These are phyloP conservation scores for Penicillium fuscoglaucum DNA, from an alignment of 2,329 filamentous ascomycete species.

Conservation along the genomic window DNA sequence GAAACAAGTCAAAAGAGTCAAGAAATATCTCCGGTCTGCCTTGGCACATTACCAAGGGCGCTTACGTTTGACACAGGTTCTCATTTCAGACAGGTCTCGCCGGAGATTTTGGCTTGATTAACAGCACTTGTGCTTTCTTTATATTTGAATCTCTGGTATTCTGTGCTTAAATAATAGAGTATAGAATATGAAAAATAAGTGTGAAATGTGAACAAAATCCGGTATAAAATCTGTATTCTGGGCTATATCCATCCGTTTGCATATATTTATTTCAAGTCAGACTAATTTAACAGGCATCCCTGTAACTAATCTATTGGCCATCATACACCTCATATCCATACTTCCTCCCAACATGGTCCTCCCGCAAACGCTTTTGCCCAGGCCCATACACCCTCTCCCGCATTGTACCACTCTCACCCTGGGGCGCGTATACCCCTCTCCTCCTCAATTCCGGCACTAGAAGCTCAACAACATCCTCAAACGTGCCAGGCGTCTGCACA, in stretches of 20 bases:
- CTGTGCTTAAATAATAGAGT: not conserved
- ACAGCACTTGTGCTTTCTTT: too few relatives aligned
- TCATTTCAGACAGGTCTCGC: not conserved
- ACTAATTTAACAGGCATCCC: not conserved
- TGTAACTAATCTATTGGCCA: not conserved
- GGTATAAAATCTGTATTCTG: not conserved
- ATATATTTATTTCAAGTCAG: not conserved
- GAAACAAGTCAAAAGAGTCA: not conserved
- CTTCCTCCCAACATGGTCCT: not conserved
- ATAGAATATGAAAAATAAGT: not conserved
- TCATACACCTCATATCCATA: conserved; percentile 3
- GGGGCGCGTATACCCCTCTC: conserved; percentile 25
- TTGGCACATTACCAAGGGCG: conserved; percentile 1
- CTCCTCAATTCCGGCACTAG: conserved; percentile 27
- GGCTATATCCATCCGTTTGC: not conserved
- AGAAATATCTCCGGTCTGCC: not conserved
- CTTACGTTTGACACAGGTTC: not conserved
- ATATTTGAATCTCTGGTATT: not conserved
- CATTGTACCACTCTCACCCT: not conserved
- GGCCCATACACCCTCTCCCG: not conserved
- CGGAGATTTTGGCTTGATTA: not conserved
- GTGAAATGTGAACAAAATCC: not conserved
- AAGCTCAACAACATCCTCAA: conserved; percentile 29
- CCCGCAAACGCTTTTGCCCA: not conserved
- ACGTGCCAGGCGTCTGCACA: conserved; percentile 24